Evolutionary conservation across 495 filamentous ascomycete genomes (phyloP), one percentile per base, ranked within the genome.

Genomic region (Bombardia bombarda): DNA sequence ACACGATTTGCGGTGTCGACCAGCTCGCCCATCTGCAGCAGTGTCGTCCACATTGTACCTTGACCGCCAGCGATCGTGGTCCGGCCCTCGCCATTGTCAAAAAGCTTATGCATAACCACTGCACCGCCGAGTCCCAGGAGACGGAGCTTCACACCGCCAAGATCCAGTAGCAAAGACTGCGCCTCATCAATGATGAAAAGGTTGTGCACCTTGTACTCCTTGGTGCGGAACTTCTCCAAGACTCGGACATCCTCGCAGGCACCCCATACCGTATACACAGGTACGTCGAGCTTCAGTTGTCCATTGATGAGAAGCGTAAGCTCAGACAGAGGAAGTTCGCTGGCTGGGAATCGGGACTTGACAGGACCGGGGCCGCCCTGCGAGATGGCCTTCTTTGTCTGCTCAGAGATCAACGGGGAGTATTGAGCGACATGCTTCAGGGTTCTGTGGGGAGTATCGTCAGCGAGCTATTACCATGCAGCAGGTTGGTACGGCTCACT

Each of bases 41-140:
- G 67, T 1, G 93, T 99, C 7, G 93, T 97, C 93, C 93, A 99
- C 93, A 99, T 99, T 6, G 93, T 99, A 31, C 93, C 93, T 62
- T 97, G 93, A 19, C 93, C 93, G 55, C 93, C 93, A 19, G 93
- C 92, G 61, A 99, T 97, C 0, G 93, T 97, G 24, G 93, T 99
- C 60, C 89, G 80, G 40, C 93, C 93, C 56, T 99, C 93, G 22
- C 93, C 93, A 53, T 97, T 99, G 61, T 99, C 93, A 58, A 99
- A 99, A 7, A 99, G 79, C 73, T 99, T 99, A 72, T 99, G 93
- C 93, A 99, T 99, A 20, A 99, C 93, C 0, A 99, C 90, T 0
- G 93, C 93, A 51, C 93, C 92, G 40, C 93, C 93, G 38, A 99
- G 66, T 40, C 93, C 93, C 17, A 99, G 77, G 43, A 99, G 73